Conservation (phyloP, 2,329 filamentous ascomycete genomes). For the Cladosporium halotolerans region DNA sequence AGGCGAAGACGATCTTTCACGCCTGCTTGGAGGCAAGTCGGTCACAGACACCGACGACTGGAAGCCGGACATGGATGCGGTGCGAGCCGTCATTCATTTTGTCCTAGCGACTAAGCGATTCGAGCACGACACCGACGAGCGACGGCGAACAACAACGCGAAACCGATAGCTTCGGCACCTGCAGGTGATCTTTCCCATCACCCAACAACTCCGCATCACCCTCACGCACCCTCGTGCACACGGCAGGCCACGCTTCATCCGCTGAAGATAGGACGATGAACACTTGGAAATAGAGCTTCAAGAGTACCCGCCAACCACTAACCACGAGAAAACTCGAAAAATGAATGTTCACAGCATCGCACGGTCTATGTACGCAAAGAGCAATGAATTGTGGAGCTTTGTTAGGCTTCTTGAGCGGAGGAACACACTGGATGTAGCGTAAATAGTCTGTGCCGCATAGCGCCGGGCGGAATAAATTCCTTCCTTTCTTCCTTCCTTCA, state of each 20-base stretch:
- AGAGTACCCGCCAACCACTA: neutral
- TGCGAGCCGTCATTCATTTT: neutral
- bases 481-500: too few relatives aligned
- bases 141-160: neutral
- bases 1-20: neutral
- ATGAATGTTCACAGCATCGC: too few relatives aligned
- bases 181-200: too few relatives aligned
- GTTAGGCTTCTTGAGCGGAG: too few relatives aligned
- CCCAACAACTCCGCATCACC: too few relatives aligned
- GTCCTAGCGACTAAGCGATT: neutral
- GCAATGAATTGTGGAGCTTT: too few relatives aligned
- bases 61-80: neutral
- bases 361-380: too few relatives aligned
- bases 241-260: neutral
- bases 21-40: neutral
- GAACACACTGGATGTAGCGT: neutral
- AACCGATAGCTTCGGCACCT: too few relatives aligned
- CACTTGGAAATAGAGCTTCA: conserved; percentile 4
- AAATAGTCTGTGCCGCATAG: neutral
- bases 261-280: neutral
- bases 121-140: neutral
- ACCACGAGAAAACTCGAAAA: neutral
- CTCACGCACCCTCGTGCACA: neutral
- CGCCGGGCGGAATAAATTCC: neutral
- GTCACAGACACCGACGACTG: neutral